A percentile compares a stretch with the other conserved stretches of the same genome.
Evolutionary conservation across 495 filamentous ascomycete genomes (phyloP).

Genomic region (Podospora didyma): DNA sequence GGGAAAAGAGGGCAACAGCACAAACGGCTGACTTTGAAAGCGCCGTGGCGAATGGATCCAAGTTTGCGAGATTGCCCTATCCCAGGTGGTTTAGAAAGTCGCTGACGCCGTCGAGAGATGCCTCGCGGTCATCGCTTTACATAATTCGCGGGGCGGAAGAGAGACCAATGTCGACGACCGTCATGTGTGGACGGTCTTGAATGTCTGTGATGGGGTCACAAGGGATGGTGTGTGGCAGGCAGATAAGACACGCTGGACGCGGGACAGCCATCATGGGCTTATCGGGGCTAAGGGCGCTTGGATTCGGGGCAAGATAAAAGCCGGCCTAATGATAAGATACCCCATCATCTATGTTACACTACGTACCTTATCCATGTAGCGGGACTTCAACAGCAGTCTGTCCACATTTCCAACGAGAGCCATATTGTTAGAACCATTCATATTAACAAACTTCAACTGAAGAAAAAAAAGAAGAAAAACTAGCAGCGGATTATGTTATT

Average conservation of each 20-base stretch:
- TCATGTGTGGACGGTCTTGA: background rate
- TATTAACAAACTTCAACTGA: no score
- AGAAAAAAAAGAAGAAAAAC: no score
- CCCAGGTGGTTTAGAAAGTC: background rate
- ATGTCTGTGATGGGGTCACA: background rate
- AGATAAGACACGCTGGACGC: background rate
- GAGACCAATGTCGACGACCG: background rate
- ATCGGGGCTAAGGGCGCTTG: background rate
- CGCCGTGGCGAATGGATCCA: no score
- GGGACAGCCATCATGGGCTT: background rate
- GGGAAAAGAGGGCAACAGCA: background rate
- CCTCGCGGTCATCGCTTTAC: constrained; percentile 5
- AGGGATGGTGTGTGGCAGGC: background rate
- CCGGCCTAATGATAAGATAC: background rate
- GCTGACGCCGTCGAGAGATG: background rate
- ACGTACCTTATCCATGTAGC: no score
- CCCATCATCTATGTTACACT: background rate
- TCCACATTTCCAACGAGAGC: no score
- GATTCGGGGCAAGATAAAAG: background rate
- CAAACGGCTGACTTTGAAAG: background rate
- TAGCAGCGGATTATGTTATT: no score
- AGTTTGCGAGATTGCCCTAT: no score
- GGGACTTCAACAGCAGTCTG: no score
- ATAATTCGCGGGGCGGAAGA: background rate
- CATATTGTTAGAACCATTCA: no score